phyloP scores from a whole-genome alignment of 106 monocot genomes.

The Dendrobium catenatum region DNA sequence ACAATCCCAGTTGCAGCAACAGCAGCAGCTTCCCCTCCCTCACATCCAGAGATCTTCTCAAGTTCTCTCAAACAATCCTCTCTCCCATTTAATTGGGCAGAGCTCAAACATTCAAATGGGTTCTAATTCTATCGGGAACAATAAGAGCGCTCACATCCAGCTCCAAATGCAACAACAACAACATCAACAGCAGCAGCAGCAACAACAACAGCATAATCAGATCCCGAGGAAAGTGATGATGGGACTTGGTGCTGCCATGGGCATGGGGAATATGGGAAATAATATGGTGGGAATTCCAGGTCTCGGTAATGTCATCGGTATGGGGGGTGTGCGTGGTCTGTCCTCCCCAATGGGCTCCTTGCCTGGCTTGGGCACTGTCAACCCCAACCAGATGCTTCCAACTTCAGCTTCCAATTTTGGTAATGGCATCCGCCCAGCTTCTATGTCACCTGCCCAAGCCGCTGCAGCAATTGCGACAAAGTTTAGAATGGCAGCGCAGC shows the following conservation, averaged over 20 bases:
- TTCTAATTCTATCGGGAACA: conserved; percentile 40
- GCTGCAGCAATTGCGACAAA: conserved; percentile 24
- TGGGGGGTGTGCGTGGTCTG: conserved; percentile 54
- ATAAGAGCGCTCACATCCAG: conserved; percentile 39
- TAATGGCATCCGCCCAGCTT: conserved; percentile 33
- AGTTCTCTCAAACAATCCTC: conserved; percentile 46
- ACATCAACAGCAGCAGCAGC: conserved; percentile 33
- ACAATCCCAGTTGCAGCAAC: conserved; percentile 42
- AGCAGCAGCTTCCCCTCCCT: conserved; percentile 34
- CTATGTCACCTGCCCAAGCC: conserved; percentile 21
- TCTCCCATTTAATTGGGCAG: conserved; percentile 65
- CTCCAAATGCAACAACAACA: conserved; percentile 35
- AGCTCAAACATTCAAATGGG: conserved; percentile 52
- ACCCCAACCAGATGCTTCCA: conserved; percentile 65
- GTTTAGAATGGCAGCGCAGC: conserved; percentile 32
- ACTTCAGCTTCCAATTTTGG: conserved; percentile 41
- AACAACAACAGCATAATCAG: conserved; percentile 25
- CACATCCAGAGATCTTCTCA: conserved; percentile 65
- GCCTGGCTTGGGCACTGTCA: conserved; percentile 38
- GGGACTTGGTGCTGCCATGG: conserved; percentile 38
- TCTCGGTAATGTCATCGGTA: conserved; percentile 50
- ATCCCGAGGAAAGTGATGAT: conserved; percentile 70
- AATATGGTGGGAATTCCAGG: conserved; percentile 51
- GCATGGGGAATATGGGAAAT: conserved; percentile 37
- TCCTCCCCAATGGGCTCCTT: conserved; percentile 47